These are phyloP conservation scores for Euphorbia peplus DNA, from an alignment of 345 rosid genomes.

Conservation along the genomic window DNA sequence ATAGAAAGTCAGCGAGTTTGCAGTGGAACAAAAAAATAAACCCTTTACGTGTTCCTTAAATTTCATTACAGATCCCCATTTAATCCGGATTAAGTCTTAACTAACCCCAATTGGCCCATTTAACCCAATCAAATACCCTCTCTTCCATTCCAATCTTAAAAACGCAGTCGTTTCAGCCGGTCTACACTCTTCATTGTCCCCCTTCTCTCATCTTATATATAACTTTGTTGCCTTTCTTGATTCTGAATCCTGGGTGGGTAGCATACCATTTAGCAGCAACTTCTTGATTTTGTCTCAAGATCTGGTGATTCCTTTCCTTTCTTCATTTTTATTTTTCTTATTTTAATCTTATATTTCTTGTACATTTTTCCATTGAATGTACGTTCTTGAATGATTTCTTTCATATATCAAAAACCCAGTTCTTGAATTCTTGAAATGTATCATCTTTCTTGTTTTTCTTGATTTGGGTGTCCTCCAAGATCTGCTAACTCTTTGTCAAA, in stretches of 20 bases:
- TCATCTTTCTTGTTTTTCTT: background rate
- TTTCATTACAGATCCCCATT: too few species aligned
- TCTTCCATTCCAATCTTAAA: background rate
- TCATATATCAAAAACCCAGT: background rate
- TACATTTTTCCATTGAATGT: background rate
- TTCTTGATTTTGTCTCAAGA: background rate
- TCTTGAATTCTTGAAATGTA: conserved; percentile 1
- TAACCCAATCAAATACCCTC: too few species aligned
- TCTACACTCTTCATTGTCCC: background rate
- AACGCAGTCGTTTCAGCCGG: background rate
- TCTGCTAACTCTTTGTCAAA: background rate
- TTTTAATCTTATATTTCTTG: background rate
- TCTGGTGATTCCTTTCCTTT: conserved; percentile 7
- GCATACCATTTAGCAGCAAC: background rate
- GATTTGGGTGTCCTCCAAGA: background rate
- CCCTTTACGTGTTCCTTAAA: too few species aligned
- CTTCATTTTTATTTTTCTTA: background rate
- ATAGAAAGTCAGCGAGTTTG: too few species aligned
- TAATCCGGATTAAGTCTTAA: too few species aligned
- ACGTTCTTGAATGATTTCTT: background rate
- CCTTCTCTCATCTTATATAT: background rate
- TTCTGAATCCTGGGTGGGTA: background rate
- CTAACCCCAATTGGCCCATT: background rate
- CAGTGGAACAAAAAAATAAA: too few species aligned
- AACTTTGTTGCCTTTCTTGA: background rate